Evolutionary conservation across 139 green algal species (phyloP), one percentile per base, ranked within the genome.

Genomic region (Eudorina sp.): DNA sequence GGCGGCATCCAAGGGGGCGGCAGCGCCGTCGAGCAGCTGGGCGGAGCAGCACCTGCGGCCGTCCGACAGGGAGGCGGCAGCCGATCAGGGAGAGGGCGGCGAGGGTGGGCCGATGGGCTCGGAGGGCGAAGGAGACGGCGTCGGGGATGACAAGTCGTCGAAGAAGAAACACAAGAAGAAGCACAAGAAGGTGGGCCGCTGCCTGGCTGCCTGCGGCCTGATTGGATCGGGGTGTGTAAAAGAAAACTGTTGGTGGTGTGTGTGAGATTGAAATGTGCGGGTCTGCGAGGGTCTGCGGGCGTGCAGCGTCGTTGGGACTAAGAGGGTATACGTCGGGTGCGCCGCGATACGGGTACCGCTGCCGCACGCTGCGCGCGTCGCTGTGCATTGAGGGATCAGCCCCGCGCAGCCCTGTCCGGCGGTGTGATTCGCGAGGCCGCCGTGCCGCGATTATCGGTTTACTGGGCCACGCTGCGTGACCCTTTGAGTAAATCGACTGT

Each of bases 91-190:
- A 18, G 70, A 31, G 23, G 70, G 45, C 73, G 46, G 45, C 45
- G 68, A 76, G 7, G 9, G 4, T 48, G 68, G 34, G 48, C 36
- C 38, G 16, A 31, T 34, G 23, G 79, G 41, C 31, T 29, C 8
- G 8, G 77, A 72, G 23, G 79, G n/a, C 53, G 81, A 60, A 3
- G 69, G 43, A 0, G 81, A 78, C 62, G 64, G 64, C 31, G 76
- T 72, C 0, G 81, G 64, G 40, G 81, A 46, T 0, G 51, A 21
- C 34, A 87, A 78, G 46, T 6, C 31, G 16, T 13, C 70, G 1
- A 88, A 88, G 40, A 80, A 84, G 25, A 73, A 88, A 34, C 45
- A 78, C 45, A 88, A 88, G 83, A 88, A 88, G 48, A 88, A 88
- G 53, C 68, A 88, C 51, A 88, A 88, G 27, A 88, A 88, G 83